phyloP scores from a whole-genome alignment of 2,329 filamentous ascomycete species.

The Cytospora piceae region DNA sequence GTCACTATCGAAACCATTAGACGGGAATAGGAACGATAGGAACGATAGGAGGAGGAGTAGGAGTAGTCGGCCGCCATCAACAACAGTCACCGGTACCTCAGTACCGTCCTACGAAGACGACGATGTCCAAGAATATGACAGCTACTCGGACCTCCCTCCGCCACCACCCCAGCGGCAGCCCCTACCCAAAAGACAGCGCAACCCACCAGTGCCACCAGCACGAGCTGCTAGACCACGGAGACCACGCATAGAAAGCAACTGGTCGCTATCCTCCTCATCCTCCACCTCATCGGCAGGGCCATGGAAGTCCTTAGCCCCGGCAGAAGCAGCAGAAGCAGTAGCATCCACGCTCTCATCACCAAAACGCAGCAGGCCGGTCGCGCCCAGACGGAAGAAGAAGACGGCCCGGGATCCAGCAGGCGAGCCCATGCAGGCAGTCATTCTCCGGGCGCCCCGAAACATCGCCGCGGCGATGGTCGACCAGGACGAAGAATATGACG shows the following conservation, averaged over 20 bases:
- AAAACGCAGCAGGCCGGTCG: conserved; percentile 7
- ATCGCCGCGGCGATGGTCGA: conserved; percentile 11
- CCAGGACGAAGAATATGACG: conserved; percentile 6
- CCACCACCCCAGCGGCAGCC: conserved; percentile 12
- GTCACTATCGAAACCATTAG: not conserved
- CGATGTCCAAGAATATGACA: conserved; percentile 1
- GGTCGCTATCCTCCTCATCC: not conserved
- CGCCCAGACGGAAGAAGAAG: conserved; percentile 6
- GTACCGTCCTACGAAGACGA: conserved; percentile 17
- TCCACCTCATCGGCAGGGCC: conserved; percentile 16
- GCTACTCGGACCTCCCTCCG: conserved; percentile 15
- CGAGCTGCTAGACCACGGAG: not conserved
- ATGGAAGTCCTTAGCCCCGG: not conserved
- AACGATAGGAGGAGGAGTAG: not conserved
- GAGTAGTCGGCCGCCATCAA: not conserved
- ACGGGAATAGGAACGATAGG: not conserved
- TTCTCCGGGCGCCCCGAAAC: conserved; percentile 14
- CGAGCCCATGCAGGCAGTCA: conserved; percentile 16
- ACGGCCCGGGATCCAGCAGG: conserved; percentile 13
- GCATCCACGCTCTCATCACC: not conserved
- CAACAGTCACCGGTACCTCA: conserved; percentile 3
- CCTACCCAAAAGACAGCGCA: conserved; percentile 13
- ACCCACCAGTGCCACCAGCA: conserved; percentile 8
- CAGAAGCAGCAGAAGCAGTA: not conserved
- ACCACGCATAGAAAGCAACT: conserved; percentile 7